Conservation (phyloP, 306 rosid species). For the Macrotyloma uniflorum region DNA sequence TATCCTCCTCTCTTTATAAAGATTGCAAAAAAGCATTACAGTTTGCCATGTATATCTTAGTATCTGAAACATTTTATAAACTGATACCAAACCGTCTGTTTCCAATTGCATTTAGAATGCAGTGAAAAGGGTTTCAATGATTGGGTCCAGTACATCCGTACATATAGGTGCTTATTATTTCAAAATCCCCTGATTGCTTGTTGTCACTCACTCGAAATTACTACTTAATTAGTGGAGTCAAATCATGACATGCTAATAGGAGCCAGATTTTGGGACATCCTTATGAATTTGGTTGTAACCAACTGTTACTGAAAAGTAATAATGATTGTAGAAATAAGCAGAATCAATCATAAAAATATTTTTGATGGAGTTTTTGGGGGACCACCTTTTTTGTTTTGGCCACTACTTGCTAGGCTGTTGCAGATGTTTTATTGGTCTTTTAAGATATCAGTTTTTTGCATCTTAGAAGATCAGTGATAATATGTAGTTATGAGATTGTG, state of each 20-base stretch:
- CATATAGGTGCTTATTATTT: slow-evolving; percentile 1
- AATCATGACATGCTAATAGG: not conserved
- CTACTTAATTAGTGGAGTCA: not conserved
- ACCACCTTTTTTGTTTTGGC: not conserved
- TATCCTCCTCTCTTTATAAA: not conserved
- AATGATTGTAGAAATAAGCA: not conserved
- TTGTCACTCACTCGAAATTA: not conserved
- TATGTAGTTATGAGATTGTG: not conserved
- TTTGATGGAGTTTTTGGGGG: not conserved
- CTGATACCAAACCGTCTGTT: slow-evolving; percentile 1
- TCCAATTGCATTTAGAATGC: slow-evolving; percentile 1
- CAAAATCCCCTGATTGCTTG: slow-evolving; percentile 28
- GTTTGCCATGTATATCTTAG: no score
- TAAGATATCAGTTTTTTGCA: not conserved
- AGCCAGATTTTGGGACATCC: not conserved
- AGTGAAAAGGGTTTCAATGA: slow-evolving; percentile 11
- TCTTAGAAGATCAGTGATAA: slow-evolving; percentile 1
- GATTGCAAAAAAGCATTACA: not conserved
- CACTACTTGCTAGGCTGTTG: not conserved
- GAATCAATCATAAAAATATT: not conserved
- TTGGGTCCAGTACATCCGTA: not conserved
- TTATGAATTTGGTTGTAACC: slow-evolving; percentile 3
- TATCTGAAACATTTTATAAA: not conserved
- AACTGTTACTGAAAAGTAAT: not conserved
- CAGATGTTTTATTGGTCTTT: slow-evolving; percentile 7